Base-by-base conservation (phyloP, 1,284 basidiomycete genomes). In the Apiotrichum akiyoshidainum region DNA sequence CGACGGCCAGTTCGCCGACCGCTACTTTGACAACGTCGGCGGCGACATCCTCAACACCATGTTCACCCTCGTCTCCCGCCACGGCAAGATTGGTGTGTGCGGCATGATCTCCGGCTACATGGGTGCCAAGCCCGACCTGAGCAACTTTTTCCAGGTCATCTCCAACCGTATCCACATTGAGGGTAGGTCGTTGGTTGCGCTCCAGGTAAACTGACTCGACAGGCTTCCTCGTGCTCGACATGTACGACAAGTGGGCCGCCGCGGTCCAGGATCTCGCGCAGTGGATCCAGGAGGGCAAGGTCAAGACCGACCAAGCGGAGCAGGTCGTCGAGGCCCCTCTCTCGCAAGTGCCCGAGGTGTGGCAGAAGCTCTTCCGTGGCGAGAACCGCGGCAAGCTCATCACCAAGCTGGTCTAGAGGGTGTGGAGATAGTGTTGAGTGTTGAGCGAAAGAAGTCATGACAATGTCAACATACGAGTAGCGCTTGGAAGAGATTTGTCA, bases 11-110 rank as follows among this genome's bases (percentile, higher is more conserved):
- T 68, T 68, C 50, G 60, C 68, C 31, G 66, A 67, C 55, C 64
- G 65, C 26, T 78, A 70, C 68, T 74, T 73, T 52, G 74, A 77
- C 57, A 80, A 79, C 51, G 78, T 80, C 57, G 79, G 79, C 16
- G 79, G 79, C 2, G 66, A 72, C 31, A 71, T 78, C n/a, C 68
- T 80, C 19, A 72, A 80, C 63, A 51, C 67, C 31, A 67, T 72
- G 47, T 46, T 79, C 22, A 59, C 67, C 19, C 67, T 70, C 39
- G 69, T 80, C 59, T 75, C 77, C 60, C 71, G 71, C 22, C 61
- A 70, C 52, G 78, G 75, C 22, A 66, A 74, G 33, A 69, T 81
- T 51, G 78, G 73, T 9, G 66, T 76, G 16, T 80, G 78, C 60
- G 80, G 80, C 34, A 71, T 34, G 12, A 54, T 57, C 26, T 46